These are phyloP conservation scores for Corynespora cassiicola DNA, from an alignment of 2,329 filamentous ascomycete species.

Conservation along the genomic window DNA sequence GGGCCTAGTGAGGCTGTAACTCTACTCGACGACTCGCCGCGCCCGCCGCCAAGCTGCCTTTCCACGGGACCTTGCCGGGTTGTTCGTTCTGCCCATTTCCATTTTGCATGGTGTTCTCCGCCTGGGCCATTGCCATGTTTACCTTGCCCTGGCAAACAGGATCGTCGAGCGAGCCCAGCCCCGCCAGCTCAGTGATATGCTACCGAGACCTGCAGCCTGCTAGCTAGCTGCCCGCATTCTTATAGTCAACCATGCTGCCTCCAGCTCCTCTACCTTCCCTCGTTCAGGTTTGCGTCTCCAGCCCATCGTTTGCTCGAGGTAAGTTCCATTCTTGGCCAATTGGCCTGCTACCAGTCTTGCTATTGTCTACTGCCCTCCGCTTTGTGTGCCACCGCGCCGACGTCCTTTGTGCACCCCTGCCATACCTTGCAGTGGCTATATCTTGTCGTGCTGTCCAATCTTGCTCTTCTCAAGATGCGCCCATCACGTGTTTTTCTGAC, in stretches of 20 bases:
- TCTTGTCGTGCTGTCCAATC: constrained; percentile 10
- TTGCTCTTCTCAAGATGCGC: constrained; percentile 7
- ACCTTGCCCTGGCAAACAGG: constrained; percentile 30
- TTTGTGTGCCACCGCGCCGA: constrained; percentile 3
- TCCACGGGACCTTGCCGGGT: constrained; percentile 15
- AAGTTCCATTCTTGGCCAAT: constrained; percentile 14
- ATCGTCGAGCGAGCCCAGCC: constrained; percentile 32
- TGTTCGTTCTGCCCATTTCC: constrained; percentile 22
- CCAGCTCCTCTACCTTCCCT: constrained; percentile 16
- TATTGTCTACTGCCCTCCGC: not conserved
- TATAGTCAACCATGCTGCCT: constrained; percentile 35
- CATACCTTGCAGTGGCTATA: constrained; percentile 15
- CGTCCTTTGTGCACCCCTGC: constrained; percentile 16
- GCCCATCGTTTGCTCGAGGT: constrained; percentile 38
- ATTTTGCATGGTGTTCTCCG: constrained; percentile 29
- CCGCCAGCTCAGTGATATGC: constrained; percentile 27
- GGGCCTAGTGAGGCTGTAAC: constrained; percentile 26
- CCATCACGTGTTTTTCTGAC: constrained; percentile 30
- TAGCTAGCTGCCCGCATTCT: constrained; percentile 22
- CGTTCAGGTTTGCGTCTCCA: constrained; percentile 27
- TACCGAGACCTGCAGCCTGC: constrained; percentile 27
- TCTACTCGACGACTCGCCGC: constrained; percentile 18
- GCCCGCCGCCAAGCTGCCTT: constrained; percentile 20
- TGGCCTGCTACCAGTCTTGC: not conserved
- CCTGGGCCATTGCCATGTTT: constrained; percentile 25